Conservation (phyloP, 371 early-diverging fungal genomes). For the Dentiscutata heterogama region DNA sequence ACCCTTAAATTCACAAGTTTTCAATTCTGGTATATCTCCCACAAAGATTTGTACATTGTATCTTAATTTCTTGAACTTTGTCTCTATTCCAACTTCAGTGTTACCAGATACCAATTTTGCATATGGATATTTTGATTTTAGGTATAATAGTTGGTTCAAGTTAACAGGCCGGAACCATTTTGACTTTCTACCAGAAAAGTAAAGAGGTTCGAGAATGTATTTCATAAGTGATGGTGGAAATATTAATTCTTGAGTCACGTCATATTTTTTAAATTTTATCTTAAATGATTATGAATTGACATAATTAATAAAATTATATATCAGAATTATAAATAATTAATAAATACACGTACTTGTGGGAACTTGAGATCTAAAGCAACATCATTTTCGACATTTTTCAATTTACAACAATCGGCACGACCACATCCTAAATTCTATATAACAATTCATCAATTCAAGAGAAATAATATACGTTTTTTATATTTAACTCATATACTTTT, state of each 20-base stretch:
- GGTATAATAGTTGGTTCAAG: conserved; percentile 63
- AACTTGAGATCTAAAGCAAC: conserved; percentile 41
- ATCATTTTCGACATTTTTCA: neutral
- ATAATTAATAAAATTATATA: neutral
- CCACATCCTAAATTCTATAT: conserved; percentile 26
- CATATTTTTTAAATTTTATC: conserved; percentile 60
- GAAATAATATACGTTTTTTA: neutral
- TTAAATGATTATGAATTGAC: neutral
- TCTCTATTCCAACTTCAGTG: conserved; percentile 81
- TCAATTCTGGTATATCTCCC: conserved; percentile 73
- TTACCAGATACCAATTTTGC: conserved; percentile 83
- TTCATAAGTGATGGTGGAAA: conserved; percentile 66
- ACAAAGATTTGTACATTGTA: conserved; percentile 70
- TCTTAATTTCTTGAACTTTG: conserved; percentile 72
- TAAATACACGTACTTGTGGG: conserved; percentile 53
- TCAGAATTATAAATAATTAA: neutral
- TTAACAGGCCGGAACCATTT: conserved; percentile 75
- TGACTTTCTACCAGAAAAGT: conserved; percentile 53
- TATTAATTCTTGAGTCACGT: conserved; percentile 66
- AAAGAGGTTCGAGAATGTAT: conserved; percentile 55
- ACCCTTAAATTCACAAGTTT: conserved; percentile 50
- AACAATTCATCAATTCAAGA: neutral
- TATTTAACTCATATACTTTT: neutral
- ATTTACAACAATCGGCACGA: conserved; percentile 44
- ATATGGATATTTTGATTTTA: conserved; percentile 65